Conservation (phyloP, 2,329 filamentous ascomycete species). For the Fusarium sp. region DNA sequence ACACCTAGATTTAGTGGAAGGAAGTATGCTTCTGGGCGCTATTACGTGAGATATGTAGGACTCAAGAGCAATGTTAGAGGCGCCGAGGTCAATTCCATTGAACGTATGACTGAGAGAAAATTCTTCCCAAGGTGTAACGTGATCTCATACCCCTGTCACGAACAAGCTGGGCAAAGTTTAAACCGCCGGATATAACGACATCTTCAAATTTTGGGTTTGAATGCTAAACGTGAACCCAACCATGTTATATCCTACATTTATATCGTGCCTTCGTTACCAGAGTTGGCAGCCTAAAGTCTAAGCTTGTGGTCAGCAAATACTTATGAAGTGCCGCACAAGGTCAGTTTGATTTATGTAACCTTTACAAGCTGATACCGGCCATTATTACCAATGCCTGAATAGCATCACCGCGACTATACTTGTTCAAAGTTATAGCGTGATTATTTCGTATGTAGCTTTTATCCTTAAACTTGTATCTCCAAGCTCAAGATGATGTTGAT, state of each 20-base stretch:
- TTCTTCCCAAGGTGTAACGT: not conserved
- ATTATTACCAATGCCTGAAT: not conserved
- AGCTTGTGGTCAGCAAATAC: not conserved
- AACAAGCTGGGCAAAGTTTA: not conserved
- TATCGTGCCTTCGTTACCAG: not conserved
- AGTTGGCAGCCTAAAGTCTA: not conserved
- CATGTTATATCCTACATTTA: fast-evolving
- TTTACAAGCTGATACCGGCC: not conserved
- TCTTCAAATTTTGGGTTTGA: not conserved
- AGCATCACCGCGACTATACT: too few species aligned
- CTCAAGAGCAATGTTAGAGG: not conserved
- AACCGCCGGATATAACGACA: not conserved
- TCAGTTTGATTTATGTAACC: not conserved
- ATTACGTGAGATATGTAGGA: not conserved
- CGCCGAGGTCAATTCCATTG: fast-evolving
- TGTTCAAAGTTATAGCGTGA: not conserved
- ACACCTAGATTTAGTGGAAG: not conserved
- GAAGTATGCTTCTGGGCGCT: not conserved
- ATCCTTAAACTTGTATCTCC: not conserved
- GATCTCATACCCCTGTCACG: not conserved
- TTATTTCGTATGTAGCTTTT: not conserved
- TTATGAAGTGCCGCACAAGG: too few species aligned
- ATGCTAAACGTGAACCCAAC: not conserved
- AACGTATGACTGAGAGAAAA: not conserved
- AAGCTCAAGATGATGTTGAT: fast-evolving